Evolutionary conservation across 257 asterid genomes (phyloP).

Genomic region (Primulina eburnea): DNA sequence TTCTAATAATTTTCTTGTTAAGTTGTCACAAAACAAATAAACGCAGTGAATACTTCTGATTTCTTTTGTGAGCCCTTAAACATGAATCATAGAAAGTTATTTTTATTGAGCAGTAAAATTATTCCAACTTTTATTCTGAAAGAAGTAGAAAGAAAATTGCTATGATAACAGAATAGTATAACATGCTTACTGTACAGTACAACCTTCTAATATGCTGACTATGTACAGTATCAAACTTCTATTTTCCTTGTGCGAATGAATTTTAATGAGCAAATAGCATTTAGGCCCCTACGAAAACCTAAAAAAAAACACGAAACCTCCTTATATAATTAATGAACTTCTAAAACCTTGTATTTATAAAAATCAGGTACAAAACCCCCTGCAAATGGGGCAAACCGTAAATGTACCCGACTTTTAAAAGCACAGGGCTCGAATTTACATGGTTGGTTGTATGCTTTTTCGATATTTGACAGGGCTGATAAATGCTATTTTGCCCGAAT

Average conservation of each 20-base stretch:
- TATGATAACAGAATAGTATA: not conserved
- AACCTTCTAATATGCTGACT: not conserved
- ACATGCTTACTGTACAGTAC: not conserved
- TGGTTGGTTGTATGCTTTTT: no score
- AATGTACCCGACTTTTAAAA: no score
- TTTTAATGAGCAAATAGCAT: not conserved
- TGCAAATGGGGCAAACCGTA: no score
- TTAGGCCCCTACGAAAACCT: no score
- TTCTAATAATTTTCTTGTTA: conserved; percentile 8
- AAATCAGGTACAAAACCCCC: no score
- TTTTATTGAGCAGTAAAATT: not conserved
- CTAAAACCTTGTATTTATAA: no score
- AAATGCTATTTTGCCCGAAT: no score
- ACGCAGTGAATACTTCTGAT: conserved; percentile 8
- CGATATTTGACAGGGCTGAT: no score
- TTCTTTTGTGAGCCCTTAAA: conserved; percentile 11
- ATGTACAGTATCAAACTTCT: conserved; percentile 1
- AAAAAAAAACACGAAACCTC: no score
- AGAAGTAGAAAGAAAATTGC: not conserved
- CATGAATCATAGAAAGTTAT: conserved; percentile 6
- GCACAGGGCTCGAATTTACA: no score
- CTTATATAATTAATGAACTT: no score
- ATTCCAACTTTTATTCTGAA: conserved; percentile 1
- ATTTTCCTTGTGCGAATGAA: conserved; percentile 4
- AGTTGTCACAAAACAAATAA: conserved; percentile 5